These are phyloP conservation scores for Mortierella sp. DNA, from an alignment of 371 early-diverging fungal species.

Conservation along the genomic window DNA sequence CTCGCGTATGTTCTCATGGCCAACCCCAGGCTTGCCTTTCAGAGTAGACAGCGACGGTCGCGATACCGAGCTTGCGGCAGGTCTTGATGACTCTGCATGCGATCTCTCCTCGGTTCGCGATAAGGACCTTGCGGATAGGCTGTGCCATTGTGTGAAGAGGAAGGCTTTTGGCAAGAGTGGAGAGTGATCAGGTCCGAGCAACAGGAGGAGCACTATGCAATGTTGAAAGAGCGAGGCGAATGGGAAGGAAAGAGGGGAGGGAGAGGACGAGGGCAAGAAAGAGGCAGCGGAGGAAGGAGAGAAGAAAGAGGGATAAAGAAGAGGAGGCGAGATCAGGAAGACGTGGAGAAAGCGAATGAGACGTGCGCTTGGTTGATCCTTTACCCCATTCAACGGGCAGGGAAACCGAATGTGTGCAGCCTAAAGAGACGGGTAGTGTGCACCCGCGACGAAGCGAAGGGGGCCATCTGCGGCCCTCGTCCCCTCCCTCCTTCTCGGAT, in stretches of 20 bases:
- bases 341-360: slow-evolving; percentile 2
- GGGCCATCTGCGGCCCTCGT: no score
- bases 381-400: slow-evolving; percentile 11
- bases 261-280: neutral
- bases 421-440: slow-evolving; percentile 19
- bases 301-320: neutral
- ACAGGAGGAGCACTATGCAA: slow-evolving; percentile 6
- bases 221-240: neutral
- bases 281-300: slow-evolving; percentile 3
- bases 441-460: slow-evolving; percentile 10
- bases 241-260: neutral
- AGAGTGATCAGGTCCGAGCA: neutral
- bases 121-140: slow-evolving; percentile 80
- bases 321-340: slow-evolving; percentile 4
- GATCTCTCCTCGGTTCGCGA: slow-evolving; percentile 83
- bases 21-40: slow-evolving; percentile 86
- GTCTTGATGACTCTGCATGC: slow-evolving; percentile 91
- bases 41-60: slow-evolving; percentile 95
- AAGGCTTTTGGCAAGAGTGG: neutral
- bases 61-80: slow-evolving; percentile 90
- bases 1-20: neutral
- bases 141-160: slow-evolving; percentile 11
- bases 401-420: slow-evolving; percentile 5
- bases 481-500: neutral
- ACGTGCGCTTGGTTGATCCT: no score